Percentiles rank a stretch among this genome's conserved stretches.
Evolutionary conservation across 2,329 filamentous ascomycete species (phyloP).

Genomic region (Aspergillus sp.): DNA sequence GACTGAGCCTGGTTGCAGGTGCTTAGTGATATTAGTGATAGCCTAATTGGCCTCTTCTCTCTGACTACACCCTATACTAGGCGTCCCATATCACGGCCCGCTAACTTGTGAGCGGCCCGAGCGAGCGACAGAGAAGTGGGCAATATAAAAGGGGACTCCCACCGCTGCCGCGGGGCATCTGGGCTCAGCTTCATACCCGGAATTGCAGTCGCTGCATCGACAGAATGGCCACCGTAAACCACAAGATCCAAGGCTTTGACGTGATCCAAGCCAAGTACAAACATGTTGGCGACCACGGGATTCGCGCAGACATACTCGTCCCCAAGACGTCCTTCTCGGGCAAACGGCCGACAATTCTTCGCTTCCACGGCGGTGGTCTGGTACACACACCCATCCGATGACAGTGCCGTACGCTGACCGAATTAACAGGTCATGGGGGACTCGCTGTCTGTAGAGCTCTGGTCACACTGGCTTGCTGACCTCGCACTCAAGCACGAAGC

Average conservation of each 20-base stretch:
- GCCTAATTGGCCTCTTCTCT: no score
- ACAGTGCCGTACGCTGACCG: constrained; percentile 10
- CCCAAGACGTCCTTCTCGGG: constrained; percentile 41
- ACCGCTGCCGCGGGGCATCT: neutral
- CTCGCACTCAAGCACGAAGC: constrained; percentile 45
- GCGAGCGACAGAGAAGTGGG: no score
- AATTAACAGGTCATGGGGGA: constrained; percentile 35
- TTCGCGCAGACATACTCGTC: constrained; percentile 42
- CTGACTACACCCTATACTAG: no score
- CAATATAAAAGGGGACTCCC: neutral
- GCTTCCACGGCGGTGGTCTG: constrained; percentile 52
- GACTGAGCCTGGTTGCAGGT: no score
- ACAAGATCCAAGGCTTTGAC: constrained; percentile 37
- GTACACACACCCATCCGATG: constrained; percentile 27
- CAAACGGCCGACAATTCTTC: constrained; percentile 47
- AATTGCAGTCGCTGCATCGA: neutral
- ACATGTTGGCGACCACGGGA: constrained; percentile 41
- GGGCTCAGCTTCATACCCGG: neutral
- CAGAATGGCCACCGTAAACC: neutral
- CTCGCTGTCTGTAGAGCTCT: constrained; percentile 34
- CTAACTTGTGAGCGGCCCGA: no score
- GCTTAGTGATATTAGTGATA: no score
- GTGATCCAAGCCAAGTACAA: constrained; percentile 49
- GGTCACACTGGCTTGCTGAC: constrained; percentile 43
- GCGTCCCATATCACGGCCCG: no score